Base-by-base conservation (phyloP, 1,284 basidiomycete genomes). In the Austroboletus niveus region DNA sequence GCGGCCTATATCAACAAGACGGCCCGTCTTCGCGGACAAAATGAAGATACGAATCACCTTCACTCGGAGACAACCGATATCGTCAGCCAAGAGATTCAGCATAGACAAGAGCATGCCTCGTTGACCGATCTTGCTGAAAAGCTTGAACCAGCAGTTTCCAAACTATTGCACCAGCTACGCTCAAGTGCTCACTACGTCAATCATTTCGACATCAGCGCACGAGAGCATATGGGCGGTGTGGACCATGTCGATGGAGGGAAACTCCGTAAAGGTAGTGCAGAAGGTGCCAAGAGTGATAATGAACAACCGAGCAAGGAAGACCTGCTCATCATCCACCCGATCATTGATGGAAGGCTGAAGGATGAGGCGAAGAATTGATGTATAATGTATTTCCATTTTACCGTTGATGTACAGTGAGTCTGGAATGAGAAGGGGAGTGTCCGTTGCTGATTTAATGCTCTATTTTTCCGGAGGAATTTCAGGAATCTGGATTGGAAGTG, bases 141-240 rank as follows among this genome's bases (percentile, higher is more conserved):
- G 22, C 22, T 24, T 24, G 22, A 24, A 5, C 22, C 22, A 4
- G 22, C 22, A 24, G 22, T 24, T 1, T 24, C 62, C 49, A 65
- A 59, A 48, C 62, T 72, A 22, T 67, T 82, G 41, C 72, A 75
- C 42, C 75, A 68, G 49, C 63, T 71, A n/a, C 74, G 80, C 59
- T 79, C 79, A 30, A 72, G 73, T 42, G 68, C 59, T n/a, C 82
- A 83, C 56, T 84, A 84, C 59, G 71, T 75, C 51, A 81, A 87
- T 55, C 80, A 84, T 32, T 70, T 91, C 55, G 74, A 76, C 45
- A 72, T 90, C 22, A 75, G 81, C 4, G 73, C 74, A 47, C 75
- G 79, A 43, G 89, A 93, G 64, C 85, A 93, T 62, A 92, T 94
- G 90, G 83, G 80, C 55, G 64, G 62, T 5, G 82, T 93, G 0